Percentiles rank a stretch among this genome's conserved stretches.
Evolutionary conservation across 441 rosid genomes (phyloP).

Genomic region (Hura crepitans): DNA sequence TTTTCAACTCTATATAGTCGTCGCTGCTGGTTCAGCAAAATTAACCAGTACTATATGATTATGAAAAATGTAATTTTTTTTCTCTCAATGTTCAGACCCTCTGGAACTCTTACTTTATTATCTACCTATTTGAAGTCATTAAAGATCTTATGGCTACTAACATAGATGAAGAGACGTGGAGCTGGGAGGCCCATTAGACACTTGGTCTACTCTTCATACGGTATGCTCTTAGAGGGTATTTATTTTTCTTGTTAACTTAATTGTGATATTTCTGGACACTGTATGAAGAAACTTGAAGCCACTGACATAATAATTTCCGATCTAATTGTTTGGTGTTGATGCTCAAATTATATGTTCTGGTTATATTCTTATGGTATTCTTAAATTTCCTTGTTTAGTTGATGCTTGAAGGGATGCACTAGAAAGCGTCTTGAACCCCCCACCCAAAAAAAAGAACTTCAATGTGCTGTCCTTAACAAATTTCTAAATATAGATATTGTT

Average conservation of each 20-base stretch:
- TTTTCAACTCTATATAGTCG: neutral
- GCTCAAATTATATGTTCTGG: too few relatives aligned
- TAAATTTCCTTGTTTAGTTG: too few relatives aligned
- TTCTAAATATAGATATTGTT: too few relatives aligned
- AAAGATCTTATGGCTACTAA: constrained; percentile 60
- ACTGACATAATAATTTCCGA: too few relatives aligned
- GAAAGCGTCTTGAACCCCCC: too few relatives aligned
- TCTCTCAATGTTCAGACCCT: constrained; percentile 62
- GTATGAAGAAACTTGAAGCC: neutral
- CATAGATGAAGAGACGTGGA: constrained; percentile 84
- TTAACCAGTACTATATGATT: constrained; percentile 14
- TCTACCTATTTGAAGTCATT: constrained; percentile 82
- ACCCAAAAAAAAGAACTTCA: too few relatives aligned
- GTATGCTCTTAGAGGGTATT: constrained; percentile 37
- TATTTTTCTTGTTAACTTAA: neutral
- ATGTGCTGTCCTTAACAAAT: too few relatives aligned
- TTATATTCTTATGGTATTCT: too few relatives aligned
- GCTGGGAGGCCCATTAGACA: constrained; percentile 93
- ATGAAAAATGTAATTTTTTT: constrained; percentile 7
- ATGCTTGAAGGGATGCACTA: too few relatives aligned
- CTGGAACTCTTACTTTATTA: constrained; percentile 72
- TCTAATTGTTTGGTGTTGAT: too few relatives aligned
- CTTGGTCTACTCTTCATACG: constrained; percentile 81
- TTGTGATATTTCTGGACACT: neutral
- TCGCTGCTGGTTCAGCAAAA: neutral